Evolutionary conservation across 2,329 filamentous ascomycete genomes (phyloP), one percentile per base, ranked within the genome.

Genomic region (Ophiostoma sp.): DNA sequence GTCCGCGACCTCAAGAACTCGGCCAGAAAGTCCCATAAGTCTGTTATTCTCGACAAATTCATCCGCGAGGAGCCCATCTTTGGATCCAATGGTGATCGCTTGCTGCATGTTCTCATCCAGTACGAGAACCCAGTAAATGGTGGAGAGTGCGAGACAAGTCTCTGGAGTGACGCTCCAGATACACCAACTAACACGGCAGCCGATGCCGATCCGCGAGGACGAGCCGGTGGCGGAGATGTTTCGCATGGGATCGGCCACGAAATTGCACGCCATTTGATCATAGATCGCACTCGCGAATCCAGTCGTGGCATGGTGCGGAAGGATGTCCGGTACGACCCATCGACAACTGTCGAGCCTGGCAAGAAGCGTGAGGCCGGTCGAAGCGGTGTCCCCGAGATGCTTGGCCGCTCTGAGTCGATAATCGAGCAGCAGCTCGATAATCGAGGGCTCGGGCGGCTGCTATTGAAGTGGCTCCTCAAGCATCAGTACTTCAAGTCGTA

Each of bases 81-180:
- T 9, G 36, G 58, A 5, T 14, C 36, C 14, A 62, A 41, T n/a
- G 58, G 58, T 16, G 58, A 62, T 11, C 58, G 58, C 4, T 36
- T 62, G 38, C 58, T 62, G 36, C 58, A 62, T 41, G 16, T 62
- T 36, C 58, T 62, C 36, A 62, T 62, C 16, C 58, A 62, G 36
- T 40, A 62, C 16, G 58, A 62, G 4, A 62, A 62, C 14, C 58
- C 58, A 9, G 16, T 16, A 11, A 62, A 40, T 38, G 14, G 36
- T 5, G 38, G 38, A 8, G 36, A 40, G 12, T 62, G 36, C 58
- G 58, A 62, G 14, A 62, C 36, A 40, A 62, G 58, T 11, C 36
- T 62, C 7, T 62, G 58, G 58, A 62, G 12, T 3, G 58, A 62
- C 41, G 38, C 58, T 5, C 58, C 58, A 11, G 49, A 55, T 11